Base-by-base conservation (phyloP, 306 rosid genomes). In the Ziziphus jujuba region DNA sequence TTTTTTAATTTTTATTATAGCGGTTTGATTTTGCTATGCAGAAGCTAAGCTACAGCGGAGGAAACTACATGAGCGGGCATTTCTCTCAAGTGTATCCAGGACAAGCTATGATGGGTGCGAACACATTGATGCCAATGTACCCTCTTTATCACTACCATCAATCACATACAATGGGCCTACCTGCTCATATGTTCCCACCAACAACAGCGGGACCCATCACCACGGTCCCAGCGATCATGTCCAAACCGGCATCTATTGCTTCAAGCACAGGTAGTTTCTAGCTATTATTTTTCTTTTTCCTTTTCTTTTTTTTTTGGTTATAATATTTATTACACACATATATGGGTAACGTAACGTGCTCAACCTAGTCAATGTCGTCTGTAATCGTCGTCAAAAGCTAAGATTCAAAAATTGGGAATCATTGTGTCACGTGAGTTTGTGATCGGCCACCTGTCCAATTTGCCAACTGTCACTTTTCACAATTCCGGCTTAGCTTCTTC, bases 61-160 rank as follows among this genome's bases (percentile, higher is more conserved):
- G 86, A 59, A 54, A 80, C 66, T 88, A 83, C 79, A 80, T 87
- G 88, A 78, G 80, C 51, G 96, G 96, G 38, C 86, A 84, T 51
- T 69, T 54, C 72, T 58, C 88, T 19, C 82, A 81, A 13, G 72
- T 84, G 78, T 81, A 83, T 52, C 89, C 87, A 28, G 84, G 92
- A 48, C 91, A 87, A 35, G 72, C 71, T 45, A 78, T 85, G 33
- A 73, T 87, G 34, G 87, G 92, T 31, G 88, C 68, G 7, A 90
- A 84, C 79, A 70, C 91, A 59, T 2, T 82, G 92, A 88, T 91
- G 91, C 90, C 95, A 2, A 77, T 84, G 85, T 87, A 87, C 84
- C 97, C 91, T 11, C 40, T 76, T 4, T 87, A 84, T 72, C 95
- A 81, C 47, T 83, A 66, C 75, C 92, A 85, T 66, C 89, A 79